These are phyloP conservation scores for Uronychia binucleata DNA, from an alignment of 73 alveolate genomes.

Conservation along the genomic window DNA sequence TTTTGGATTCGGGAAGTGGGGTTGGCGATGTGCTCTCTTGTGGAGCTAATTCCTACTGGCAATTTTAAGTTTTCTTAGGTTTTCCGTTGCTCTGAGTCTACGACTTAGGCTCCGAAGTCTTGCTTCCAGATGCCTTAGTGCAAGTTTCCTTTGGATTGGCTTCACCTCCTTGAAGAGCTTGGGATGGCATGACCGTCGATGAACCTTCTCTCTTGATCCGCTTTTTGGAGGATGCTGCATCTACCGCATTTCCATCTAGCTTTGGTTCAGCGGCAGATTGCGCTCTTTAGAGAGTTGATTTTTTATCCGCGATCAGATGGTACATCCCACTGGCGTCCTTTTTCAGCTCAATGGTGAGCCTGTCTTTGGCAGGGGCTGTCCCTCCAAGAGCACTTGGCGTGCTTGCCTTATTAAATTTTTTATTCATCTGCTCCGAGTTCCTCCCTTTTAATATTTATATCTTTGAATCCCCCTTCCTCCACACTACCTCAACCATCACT, in stretches of 20 bases:
- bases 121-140: neutral
- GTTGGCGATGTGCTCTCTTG: neutral
- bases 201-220: neutral
- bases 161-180: neutral
- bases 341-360: neutral
- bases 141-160: neutral
- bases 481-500: neutral
- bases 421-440: neutral
- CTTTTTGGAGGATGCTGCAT: neutral
- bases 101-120: neutral
- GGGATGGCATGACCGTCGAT: neutral
- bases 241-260: neutral
- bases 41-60: neutral
- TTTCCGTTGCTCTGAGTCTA: neutral
- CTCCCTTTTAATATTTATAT: neutral
- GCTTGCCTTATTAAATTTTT: neutral
- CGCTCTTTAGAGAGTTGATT: neutral
- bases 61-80: neutral
- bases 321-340: neutral
- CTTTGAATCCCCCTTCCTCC: neutral
- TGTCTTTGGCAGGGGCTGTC: neutral
- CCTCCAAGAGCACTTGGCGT: neutral
- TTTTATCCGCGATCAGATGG: neutral
- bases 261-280: neutral
- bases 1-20: neutral